phyloP scores from a whole-genome alignment of 2,329 filamentous ascomycete species.

The Cryphonectria parasitica region DNA sequence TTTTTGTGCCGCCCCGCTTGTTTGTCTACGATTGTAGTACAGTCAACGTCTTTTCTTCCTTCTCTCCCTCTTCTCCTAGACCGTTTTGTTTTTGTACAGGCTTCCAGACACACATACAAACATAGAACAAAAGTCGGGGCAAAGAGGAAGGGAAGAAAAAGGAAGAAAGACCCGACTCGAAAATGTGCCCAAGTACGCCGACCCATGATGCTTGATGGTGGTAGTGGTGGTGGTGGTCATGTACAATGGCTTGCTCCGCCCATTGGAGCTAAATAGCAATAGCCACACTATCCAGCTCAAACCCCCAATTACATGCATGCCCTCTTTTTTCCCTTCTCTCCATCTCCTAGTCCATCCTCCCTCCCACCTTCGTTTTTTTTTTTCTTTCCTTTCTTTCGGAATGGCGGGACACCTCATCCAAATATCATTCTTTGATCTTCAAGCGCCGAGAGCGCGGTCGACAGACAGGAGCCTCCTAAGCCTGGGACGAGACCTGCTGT shows the following conservation, averaged over 20 bases:
- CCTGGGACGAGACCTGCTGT: constrained; percentile 22
- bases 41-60: background rate
- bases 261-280: too few species aligned
- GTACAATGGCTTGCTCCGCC: background rate
- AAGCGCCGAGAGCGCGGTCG: too few species aligned
- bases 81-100: constrained; percentile 11
- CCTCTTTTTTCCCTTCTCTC: too few species aligned
- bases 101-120: constrained; percentile 2
- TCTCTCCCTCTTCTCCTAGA: background rate
- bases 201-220: background rate
- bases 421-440: too few species aligned
- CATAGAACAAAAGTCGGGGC: background rate
- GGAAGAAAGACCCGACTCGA: background rate
- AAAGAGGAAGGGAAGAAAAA: background rate
- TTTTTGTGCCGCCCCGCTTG: background rate
- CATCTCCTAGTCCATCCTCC: too few species aligned
- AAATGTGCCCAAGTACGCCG: background rate
- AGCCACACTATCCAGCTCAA: too few species aligned
- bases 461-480: constrained; percentile 8
- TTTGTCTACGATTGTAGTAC: constrained; percentile 21
- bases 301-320: too few species aligned
- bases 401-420: too few species aligned
- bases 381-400: too few species aligned
- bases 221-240: too few species aligned
- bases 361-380: too few species aligned